Base-by-base conservation (phyloP, 2,329 filamentous ascomycete genomes). In the Penicillium vulpinum region DNA sequence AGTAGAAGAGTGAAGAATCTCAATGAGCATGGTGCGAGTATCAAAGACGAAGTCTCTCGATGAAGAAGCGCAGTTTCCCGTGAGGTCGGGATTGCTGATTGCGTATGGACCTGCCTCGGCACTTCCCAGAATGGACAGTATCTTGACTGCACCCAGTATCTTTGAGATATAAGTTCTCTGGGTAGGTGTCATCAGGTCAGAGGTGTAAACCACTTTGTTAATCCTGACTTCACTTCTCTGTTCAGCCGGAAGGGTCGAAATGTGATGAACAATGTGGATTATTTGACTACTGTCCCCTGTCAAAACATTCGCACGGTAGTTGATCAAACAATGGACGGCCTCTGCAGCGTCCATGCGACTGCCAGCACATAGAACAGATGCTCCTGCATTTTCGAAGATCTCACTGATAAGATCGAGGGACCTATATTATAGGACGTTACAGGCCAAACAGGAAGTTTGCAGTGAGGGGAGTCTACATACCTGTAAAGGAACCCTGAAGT, bases 381-480 rank as follows among this genome's bases (percentile, higher is more conserved):
- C 31, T 35, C 31, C 31, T 16, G 31, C 67, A 18, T 79, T 76
- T 41, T 80, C 78, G 7, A 77, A 49, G 0, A 72, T 64, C 24
- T 80, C 78, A 0, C 72, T 62, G 0, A 65, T 70, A 2, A 81
- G 69, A 36, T 81, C 78, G 0, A 79, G 60, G 0, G 77, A 71
- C 46, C 75, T 67, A 5, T 39, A 18, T 18, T 2, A 5, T 26
- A 26, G 15, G 16, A 35, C 16, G 31, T 35, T 35, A 35, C 15
- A 35, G 15, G 6, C 31, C 15, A 11, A 5, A 8, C 13, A 16
- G 5, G 31, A 16, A 8, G 4, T 40, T 22, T 22, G 21, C 38
- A 22, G 26, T 3, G 15, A 38, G 18, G 16, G 16, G 29, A 22
- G n/a, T 35, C 15, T 35, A 47, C 31, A 28, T 59, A 77, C 74